Evolutionary conservation across 2,329 filamentous ascomycete species (phyloP).

Genomic region (Teratosphaeria gauchensis): DNA sequence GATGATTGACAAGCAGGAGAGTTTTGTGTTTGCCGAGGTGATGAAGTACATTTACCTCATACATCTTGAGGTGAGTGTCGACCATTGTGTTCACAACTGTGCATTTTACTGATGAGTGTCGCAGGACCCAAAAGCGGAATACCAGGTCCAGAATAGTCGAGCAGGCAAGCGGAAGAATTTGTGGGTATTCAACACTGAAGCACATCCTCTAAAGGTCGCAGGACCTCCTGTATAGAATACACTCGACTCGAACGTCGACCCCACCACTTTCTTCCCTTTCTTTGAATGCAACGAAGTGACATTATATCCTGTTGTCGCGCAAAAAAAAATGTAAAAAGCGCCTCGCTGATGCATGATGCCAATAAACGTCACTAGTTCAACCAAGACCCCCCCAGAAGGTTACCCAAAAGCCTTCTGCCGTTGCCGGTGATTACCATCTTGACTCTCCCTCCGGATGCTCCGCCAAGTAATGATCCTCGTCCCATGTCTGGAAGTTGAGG

Average conservation of each 20-base stretch:
- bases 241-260: neutral
- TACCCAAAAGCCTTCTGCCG: neutral
- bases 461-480: neutral
- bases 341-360: neutral
- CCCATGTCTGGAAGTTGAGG: neutral
- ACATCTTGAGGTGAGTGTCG: conserved; percentile 14
- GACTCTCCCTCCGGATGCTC: neutral
- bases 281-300: neutral
- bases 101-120: neutral
- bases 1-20: conserved; percentile 9
- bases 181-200: conserved; percentile 2
- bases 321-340: neutral
- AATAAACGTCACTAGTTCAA: neutral
- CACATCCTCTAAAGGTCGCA: neutral
- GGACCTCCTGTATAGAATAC: neutral
- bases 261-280: neutral
- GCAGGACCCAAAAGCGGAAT: neutral
- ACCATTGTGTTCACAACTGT: neutral
- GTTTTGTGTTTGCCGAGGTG: conserved; percentile 18
- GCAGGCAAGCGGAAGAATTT: neutral
- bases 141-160: neutral
- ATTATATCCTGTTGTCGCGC: neutral
- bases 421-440: neutral
- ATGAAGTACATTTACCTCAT: conserved; percentile 30
- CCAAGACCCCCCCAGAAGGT: too few relatives aligned